Evolutionary conservation across 176 grass and related monocot genomes (phyloP), one percentile per base, ranked within the genome.

Genomic region (Miscanthus lutarioriparius): DNA sequence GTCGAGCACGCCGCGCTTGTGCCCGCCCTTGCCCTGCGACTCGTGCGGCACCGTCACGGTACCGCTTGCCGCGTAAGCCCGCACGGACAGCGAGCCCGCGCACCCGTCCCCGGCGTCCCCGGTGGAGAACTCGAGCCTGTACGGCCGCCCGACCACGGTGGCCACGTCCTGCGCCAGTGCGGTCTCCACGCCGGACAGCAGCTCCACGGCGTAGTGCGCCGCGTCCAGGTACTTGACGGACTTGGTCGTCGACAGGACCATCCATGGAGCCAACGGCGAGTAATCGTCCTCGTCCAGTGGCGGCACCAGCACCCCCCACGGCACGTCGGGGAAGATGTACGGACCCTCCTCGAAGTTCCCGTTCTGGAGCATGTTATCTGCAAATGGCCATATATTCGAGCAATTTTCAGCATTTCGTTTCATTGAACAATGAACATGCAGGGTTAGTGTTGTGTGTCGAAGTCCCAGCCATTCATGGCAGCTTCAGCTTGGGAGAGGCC

Each of bases 291-390:
- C 82, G 23, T 76, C 80, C 84, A 89, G 67, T 3, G 92, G 89
- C 26, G 92, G 92, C 72, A 94, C 51, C 61, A 94, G 78, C 73
- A 91, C 92, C 0, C 92, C 89, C 62, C 87, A 91, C 13, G 87
- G 23, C 9, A 79, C 63, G 73, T 44, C 67, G 10, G 89, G 85
- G 41, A 85, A 63, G 23, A 91, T 85, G 82, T 85, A 89, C 44
- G 89, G 89, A 1, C 92, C 92, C 11, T 94, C 84, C 87, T 94
- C 92, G 30, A 94, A 89, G 78, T 85, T 89, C 11, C 87, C 87
- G 53, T 94, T 94, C 85, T 16, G 82, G 36, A 94, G 59, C 51
- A 94, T 36, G 82, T 91, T 88, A 13, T 70, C 92, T 91, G 84
- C 39, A 2, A 0, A n/a, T n/a, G 1, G 14, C n/a, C n/a, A n/a